Conservation (phyloP, 163 green algal genomes). For the Botryococcus braunii region DNA sequence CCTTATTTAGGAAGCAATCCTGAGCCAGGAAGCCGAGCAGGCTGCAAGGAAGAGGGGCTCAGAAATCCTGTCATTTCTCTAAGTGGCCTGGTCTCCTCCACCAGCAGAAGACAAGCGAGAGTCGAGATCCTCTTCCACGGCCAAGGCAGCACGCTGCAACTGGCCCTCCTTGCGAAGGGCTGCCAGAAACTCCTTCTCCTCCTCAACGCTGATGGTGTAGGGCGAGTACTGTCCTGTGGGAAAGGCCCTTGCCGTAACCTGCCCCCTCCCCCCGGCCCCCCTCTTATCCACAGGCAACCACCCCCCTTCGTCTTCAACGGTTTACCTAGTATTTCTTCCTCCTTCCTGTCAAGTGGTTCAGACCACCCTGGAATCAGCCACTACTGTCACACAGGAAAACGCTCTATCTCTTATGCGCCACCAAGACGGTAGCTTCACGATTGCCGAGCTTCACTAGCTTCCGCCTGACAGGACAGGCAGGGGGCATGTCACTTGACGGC, state of each 20-base stretch:
- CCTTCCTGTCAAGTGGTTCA: not conserved
- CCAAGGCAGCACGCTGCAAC: slow-evolving; percentile 25
- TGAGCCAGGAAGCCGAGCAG: no score
- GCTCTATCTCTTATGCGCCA: not conserved
- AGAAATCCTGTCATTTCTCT: no score
- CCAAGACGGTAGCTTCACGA: not conserved
- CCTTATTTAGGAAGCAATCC: no score
- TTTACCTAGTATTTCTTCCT: no score
- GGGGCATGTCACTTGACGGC: no score
- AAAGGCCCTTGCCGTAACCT: slow-evolving; percentile 29
- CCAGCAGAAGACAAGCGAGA: no score
- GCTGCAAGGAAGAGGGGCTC: no score
- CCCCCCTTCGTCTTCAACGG: not conserved
- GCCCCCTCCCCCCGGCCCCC: not conserved
- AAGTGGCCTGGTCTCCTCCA: no score
- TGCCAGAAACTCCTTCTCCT: slow-evolving; percentile 37
- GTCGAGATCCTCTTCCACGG: slow-evolving; percentile 11
- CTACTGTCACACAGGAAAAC: not conserved
- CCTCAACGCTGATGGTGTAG: slow-evolving; percentile 61
- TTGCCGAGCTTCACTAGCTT: not conserved
- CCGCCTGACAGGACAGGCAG: no score
- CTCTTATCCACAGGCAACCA: not conserved
- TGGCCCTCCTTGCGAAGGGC: slow-evolving; percentile 31
- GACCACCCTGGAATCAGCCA: not conserved
- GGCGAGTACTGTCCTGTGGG: slow-evolving; percentile 55